A percentile compares a stretch with the other conserved stretches of the same genome.
These are phyloP conservation scores for Gypsophila paniculata DNA, from an alignment of 179 eudicot species.

Conservation along the genomic window DNA sequence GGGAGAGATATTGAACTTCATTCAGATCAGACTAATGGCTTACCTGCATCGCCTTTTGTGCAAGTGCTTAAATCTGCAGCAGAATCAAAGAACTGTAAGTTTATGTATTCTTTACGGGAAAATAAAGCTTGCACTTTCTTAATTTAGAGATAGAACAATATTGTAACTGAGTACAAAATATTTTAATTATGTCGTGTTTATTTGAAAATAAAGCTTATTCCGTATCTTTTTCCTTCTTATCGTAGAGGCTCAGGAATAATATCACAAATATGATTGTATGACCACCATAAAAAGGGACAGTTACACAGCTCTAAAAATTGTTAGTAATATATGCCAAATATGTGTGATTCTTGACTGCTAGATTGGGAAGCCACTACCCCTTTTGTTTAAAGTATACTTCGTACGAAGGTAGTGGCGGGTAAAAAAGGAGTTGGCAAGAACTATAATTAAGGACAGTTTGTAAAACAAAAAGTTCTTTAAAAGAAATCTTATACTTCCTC, in stretches of 20 bases:
- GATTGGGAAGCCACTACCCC: too few relatives aligned
- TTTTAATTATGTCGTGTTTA: not conserved
- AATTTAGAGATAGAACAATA: not conserved
- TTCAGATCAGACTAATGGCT: constrained; percentile 27
- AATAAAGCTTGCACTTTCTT: constrained; percentile 2
- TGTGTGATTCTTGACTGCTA: too few relatives aligned
- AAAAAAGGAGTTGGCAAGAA: too few relatives aligned
- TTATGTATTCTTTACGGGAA: not conserved
- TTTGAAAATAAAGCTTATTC: not conserved
- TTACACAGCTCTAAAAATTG: not conserved
- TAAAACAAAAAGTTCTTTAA: too few relatives aligned
- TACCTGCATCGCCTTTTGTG: constrained; percentile 51
- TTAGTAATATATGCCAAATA: too few relatives aligned
- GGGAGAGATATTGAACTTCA: constrained; percentile 22
- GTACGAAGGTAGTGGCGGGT: too few relatives aligned
- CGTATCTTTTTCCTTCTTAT: not conserved
- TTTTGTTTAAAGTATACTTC: not conserved
- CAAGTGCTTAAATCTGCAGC: constrained; percentile 59
- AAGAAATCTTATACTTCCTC: not conserved
- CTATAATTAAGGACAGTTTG: too few relatives aligned
- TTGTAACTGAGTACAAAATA: not conserved
- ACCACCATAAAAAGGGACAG: not conserved
- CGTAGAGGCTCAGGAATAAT: not conserved
- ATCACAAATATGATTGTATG: not conserved
- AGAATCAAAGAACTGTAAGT: constrained; percentile 63